These are phyloP conservation scores for Phytophthora macrochlamydospora DNA, from an alignment of 352 stramenopile species.

Conservation along the genomic window DNA sequence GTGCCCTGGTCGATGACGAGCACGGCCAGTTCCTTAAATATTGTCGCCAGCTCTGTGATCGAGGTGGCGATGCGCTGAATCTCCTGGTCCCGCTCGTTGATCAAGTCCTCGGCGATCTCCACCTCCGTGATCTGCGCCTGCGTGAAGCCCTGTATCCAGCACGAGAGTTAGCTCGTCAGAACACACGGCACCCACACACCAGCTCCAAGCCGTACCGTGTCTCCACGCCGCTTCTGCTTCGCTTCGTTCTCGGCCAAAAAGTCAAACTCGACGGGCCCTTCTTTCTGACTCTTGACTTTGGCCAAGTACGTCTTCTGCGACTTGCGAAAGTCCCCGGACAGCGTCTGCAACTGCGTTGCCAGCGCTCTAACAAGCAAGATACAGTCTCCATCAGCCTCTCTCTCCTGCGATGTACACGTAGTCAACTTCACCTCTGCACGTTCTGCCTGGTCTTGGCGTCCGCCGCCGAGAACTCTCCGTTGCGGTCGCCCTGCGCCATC, in stretches of 20 bases:
- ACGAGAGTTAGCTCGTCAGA: too few relatives aligned
- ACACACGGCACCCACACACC: too few relatives aligned
- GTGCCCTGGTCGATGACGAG: constrained; percentile 99
- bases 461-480: constrained; percentile 73
- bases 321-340: constrained; percentile 96
- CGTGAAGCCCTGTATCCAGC: constrained; percentile 84
- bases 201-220: constrained; percentile 14
- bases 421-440: constrained; percentile 59
- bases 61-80: constrained; percentile 98
- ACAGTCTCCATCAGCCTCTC: neutral
- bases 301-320: constrained; percentile 98
- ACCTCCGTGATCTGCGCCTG: constrained; percentile 95
- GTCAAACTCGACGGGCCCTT: constrained; percentile 91
- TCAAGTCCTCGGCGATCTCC: constrained; percentile 95
- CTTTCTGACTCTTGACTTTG: constrained; percentile 97
- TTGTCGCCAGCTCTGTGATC: constrained; percentile 98
- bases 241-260: constrained; percentile 85
- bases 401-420: neutral
- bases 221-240: constrained; percentile 58
- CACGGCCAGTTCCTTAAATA: constrained; percentile 99
- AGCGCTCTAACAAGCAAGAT: constrained; percentile 58
- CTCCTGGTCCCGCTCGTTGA: constrained; percentile 95
- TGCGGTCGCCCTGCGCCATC: constrained; percentile 62
- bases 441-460: constrained; percentile 88
- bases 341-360: constrained; percentile 96